phyloP scores from a whole-genome alignment of 164 flowering plant species.

The Berberis thunbergii region DNA sequence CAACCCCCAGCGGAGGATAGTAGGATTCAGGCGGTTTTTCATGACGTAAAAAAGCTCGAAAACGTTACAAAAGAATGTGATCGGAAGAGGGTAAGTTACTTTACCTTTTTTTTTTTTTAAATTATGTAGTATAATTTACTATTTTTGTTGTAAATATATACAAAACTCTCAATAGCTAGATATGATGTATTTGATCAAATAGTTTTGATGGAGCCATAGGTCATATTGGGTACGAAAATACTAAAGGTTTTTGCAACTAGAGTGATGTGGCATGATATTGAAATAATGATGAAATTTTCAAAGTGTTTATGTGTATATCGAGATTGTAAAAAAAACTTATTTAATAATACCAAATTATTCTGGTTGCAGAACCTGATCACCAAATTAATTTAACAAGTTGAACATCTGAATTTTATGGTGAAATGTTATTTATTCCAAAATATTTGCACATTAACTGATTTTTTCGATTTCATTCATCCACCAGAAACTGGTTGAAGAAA shows the following conservation, averaged over 20 bases:
- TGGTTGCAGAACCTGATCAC: no score
- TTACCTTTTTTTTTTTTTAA: background rate
- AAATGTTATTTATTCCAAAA: background rate
- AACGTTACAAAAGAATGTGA: conserved; percentile 24
- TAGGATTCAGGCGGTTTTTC: background rate
- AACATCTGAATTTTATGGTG: no score
- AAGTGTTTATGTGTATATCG: no score
- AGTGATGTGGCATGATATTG: no score
- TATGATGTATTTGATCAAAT: background rate
- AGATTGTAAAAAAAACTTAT: no score
- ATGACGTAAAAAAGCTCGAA: background rate
- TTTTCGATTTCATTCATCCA: background rate
- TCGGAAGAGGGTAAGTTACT: conserved; percentile 38
- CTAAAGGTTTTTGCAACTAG: no score
- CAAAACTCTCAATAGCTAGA: background rate
- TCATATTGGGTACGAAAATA: no score
- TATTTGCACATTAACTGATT: background rate
- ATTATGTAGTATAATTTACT: background rate
- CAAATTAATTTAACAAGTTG: no score
- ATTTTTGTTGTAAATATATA: background rate
- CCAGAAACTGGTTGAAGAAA: conserved; percentile 43
- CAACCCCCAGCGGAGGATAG: background rate
- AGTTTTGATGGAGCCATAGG: no score
- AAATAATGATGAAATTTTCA: no score
- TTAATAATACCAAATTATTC: no score